Base-by-base conservation (phyloP, 768 basidiomycete species). In the Auricularia sp. region DNA sequence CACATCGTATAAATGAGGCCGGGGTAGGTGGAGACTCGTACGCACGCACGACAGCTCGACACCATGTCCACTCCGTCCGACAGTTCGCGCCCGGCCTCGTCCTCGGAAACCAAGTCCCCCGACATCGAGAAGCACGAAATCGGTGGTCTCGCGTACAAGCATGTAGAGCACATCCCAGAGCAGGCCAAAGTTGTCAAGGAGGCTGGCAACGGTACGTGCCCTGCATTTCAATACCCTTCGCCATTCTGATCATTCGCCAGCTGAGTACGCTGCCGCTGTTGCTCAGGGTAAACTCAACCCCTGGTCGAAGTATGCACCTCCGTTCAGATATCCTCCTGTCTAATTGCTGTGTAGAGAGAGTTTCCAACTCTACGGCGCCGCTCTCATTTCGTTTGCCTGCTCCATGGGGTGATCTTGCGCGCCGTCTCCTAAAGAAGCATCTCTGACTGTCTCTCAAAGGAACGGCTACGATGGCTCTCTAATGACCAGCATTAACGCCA, bases 381-480 rank as follows among this genome's bases (percentile, higher is more conserved):
- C 47, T 11, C 47, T 51, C 18, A 51, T 51, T 21, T 51, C 47
- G 18, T 51, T 51, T 18, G 47, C 91, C 47, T 51, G 47, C 47
- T 51, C 47, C 7, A 51, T 51, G 47, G 47, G 47, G 47, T 51
- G 18, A 8, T 8, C 5, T 39, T 12, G 39, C 7, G 8, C 47
- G 14, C 16, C 47, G 18, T 62, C 29, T 1, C 63, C 21, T 29
- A 29, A 61, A 3, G 44, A 29, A 5, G 64, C 18, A 3, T n/a
- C 6, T 16, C 12, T 64, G 35, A 5, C 64, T 53, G 35, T 35
- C 34, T 61, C 60, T 12, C 14, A 7, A 34, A 61, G 59, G 14
- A 64, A 35, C 44, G 62, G 64, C 21, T 66, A 66, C 47, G 66
- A 66, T 61, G 63, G 63, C 0, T 64, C 64, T n/a, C 58, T 64